phyloP scores from a whole-genome alignment of 306 rosid species.

The Lagenaria siceraria region DNA sequence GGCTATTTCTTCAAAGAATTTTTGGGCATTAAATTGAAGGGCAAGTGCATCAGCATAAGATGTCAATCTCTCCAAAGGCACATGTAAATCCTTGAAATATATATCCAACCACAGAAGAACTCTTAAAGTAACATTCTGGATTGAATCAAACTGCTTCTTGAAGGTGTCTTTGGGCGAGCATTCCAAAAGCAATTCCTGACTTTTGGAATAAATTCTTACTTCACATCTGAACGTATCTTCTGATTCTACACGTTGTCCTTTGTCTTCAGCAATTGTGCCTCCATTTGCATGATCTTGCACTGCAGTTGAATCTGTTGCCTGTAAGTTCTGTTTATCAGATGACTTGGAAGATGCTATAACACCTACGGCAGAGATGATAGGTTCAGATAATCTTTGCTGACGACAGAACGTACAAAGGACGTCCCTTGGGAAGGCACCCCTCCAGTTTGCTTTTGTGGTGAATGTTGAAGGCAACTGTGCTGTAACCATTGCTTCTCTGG shows the following conservation, averaged over 20 bases:
- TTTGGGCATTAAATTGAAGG: conserved; percentile 35
- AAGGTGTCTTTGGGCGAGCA: conserved; percentile 48
- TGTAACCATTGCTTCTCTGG: conserved; percentile 64
- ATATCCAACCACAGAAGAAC: conserved; percentile 59
- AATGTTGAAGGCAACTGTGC: conserved; percentile 66
- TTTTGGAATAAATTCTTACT: conserved; percentile 46
- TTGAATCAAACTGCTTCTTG: conserved; percentile 67
- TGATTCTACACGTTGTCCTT: conserved; percentile 25
- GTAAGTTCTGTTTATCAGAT: conserved; percentile 34
- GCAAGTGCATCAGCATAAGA: conserved; percentile 25
- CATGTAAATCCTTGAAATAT: conserved; percentile 34
- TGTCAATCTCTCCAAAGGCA: conserved; percentile 32
- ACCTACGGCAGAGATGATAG: conserved; percentile 32
- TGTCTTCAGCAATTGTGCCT: conserved; percentile 21
- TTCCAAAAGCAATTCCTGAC: conserved; percentile 41
- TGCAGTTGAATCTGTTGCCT: conserved; percentile 26
- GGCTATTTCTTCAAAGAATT: conserved; percentile 29
- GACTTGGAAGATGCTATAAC: conserved; percentile 30
- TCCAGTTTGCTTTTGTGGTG: conserved; percentile 75
- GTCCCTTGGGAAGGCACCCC: conserved; percentile 76
- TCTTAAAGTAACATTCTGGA: conserved; percentile 69
- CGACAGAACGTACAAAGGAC: conserved; percentile 72
- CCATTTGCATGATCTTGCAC: conserved; percentile 25
- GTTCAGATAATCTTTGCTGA: conserved; percentile 72
- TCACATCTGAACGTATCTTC: conserved; percentile 47